Percentiles rank a stretch among this genome's conserved stretches.
phyloP scores from a whole-genome alignment of 805 yeast genomes.

The Ogataea ramenticola region DNA sequence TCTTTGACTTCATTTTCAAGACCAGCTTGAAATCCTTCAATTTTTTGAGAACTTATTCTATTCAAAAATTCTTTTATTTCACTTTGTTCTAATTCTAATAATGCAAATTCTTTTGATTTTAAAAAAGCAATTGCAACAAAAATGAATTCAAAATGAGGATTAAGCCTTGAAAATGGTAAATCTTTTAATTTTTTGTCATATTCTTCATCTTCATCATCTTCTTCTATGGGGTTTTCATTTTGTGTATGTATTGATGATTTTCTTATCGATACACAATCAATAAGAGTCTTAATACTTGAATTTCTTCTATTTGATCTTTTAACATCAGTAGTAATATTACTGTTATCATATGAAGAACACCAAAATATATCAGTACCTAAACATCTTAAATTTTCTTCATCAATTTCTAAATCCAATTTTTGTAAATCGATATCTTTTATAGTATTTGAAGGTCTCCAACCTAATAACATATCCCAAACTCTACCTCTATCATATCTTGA shows the following conservation, averaged over 20 bases:
- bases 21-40: slow-evolving; percentile 21
- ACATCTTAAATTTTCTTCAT: slow-evolving; percentile 12
- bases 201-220: slow-evolving; percentile 12
- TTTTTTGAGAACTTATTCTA: slow-evolving; percentile 42
- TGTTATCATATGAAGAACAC: slow-evolving; percentile 29
- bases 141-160: slow-evolving; percentile 69
- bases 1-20: slow-evolving; percentile 3
- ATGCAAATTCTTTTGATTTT: slow-evolving; percentile 68
- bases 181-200: slow-evolving; percentile 1
- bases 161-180: slow-evolving; percentile 53
- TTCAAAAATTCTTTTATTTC: slow-evolving; percentile 77
- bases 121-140: slow-evolving; percentile 74
- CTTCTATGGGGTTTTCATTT: not conserved
- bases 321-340: not conserved
- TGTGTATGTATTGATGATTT: not conserved
- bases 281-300: slow-evolving; percentile 23
- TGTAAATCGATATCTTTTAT: slow-evolving; percentile 18
- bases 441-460: slow-evolving; percentile 50
- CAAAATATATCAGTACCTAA: slow-evolving; percentile 61
- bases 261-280: slow-evolving; percentile 11
- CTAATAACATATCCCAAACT: slow-evolving; percentile 81
- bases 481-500: slow-evolving; percentile 77
- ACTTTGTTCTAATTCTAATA: slow-evolving; percentile 83
- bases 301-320: slow-evolving; percentile 17
- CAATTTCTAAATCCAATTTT: slow-evolving; percentile 12